Percentiles rank a stretch among this genome's conserved stretches.
phyloP scores from a whole-genome alignment of 139 green algal genomes.

The Chlamydomonas sp. region DNA sequence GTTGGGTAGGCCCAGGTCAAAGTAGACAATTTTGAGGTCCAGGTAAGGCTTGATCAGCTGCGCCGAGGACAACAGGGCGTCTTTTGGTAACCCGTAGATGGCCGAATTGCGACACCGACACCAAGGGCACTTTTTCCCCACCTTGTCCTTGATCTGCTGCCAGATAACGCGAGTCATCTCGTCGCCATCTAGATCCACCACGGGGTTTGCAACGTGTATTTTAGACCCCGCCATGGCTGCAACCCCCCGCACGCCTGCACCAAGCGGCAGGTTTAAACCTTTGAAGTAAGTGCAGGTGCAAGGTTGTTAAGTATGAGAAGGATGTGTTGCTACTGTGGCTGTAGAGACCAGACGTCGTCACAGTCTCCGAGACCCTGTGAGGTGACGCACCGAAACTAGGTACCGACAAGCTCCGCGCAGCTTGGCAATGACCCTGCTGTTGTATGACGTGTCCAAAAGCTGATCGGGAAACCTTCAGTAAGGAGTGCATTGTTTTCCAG shows the following conservation, averaged over 20 bases:
- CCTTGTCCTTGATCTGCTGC: slow-evolving; percentile 94
- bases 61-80: background rate
- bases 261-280: background rate
- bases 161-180: slow-evolving; percentile 97
- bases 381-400: no score
- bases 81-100: background rate
- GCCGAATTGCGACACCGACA: background rate
- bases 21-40: slow-evolving; percentile 95
- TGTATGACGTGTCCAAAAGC: no score
- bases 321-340: no score
- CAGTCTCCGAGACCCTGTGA: no score
- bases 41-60: slow-evolving; percentile 95
- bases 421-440: no score
- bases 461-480: no score
- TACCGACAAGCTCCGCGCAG: no score
- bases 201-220: slow-evolving; percentile 89
- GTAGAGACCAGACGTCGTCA: no score
- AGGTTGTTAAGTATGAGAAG: no score
- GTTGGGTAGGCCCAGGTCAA: slow-evolving; percentile 89
- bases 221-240: slow-evolving; percentile 43
- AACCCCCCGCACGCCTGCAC: background rate
- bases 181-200: slow-evolving; percentile 97
- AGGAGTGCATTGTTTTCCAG: no score
- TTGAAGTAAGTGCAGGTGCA: no score
- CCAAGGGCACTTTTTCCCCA: slow-evolving; percentile 12